A percentile compares a stretch with the other conserved stretches of the same genome.
phyloP scores from a whole-genome alignment of 805 yeast genomes.

The Candida fluviatilis region DNA sequence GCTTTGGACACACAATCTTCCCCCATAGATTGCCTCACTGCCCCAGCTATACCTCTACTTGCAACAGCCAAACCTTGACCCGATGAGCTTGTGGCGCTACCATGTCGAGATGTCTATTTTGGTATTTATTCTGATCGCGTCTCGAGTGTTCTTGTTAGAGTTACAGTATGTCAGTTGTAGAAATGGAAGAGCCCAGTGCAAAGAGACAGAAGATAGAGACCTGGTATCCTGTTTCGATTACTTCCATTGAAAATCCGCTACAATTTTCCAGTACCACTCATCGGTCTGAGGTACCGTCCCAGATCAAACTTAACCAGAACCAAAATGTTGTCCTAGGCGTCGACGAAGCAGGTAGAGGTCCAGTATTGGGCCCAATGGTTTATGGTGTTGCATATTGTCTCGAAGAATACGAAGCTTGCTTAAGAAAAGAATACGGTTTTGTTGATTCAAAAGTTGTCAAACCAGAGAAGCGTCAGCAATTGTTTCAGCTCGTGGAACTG shows the following conservation, averaged over 20 bases:
- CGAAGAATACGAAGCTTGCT: constrained; percentile 43
- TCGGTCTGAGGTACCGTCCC: constrained; percentile 46
- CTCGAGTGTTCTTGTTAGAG: no score
- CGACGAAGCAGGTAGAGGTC: constrained; percentile 99
- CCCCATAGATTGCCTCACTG: no score
- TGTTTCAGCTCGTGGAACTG: constrained; percentile 58
- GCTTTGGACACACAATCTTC: no score
- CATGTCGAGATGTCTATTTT: no score
- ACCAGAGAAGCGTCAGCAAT: constrained; percentile 59
- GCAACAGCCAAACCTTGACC: no score
- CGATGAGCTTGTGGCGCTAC: no score
- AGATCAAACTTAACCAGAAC: constrained; percentile 24
- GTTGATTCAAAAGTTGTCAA: constrained; percentile 90
- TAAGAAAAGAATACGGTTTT: constrained; percentile 63
- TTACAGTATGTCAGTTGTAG: no score
- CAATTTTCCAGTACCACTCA: constrained; percentile 43
- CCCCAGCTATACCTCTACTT: no score
- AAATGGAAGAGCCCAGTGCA: neutral
- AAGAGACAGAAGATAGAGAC: constrained; percentile 2
- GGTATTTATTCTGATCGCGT: no score
- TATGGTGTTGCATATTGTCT: constrained; percentile 83
- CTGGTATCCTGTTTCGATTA: constrained; percentile 36
- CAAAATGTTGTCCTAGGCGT: constrained; percentile 71
- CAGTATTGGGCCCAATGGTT: constrained; percentile 97
- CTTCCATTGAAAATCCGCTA: constrained; percentile 20